Evolutionary conservation across 176 grass and related monocot genomes (phyloP).

Genomic region (Elaeis guineensis): DNA sequence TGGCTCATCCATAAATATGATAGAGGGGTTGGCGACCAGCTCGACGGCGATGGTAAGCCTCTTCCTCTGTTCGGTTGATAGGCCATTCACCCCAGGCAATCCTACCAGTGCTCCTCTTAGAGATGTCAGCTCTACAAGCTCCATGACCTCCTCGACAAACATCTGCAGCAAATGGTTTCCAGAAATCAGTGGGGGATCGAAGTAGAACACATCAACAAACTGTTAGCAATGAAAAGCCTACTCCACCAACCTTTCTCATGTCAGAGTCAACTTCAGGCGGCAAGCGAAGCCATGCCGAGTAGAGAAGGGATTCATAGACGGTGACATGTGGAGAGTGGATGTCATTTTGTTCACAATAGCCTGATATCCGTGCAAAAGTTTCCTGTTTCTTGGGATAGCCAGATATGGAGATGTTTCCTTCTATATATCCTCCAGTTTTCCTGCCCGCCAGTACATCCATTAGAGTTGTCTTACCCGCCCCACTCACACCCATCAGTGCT

Average conservation of each 20-base stretch:
- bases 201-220: too few relatives aligned
- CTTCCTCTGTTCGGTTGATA: conserved; percentile 86
- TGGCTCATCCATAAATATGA: conserved; percentile 97
- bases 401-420: conserved; percentile 76
- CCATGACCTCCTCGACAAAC: conserved; percentile 92
- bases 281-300: conserved; percentile 92
- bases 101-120: conserved; percentile 73
- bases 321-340: conserved; percentile 97
- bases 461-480: conserved; percentile 85
- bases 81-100: conserved; percentile 82
- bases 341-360: conserved; percentile 94
- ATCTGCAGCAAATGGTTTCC: conserved; percentile 35
- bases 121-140: conserved; percentile 65
- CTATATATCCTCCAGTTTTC: conserved; percentile 86
- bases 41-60: conserved; percentile 92
- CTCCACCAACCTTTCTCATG: conserved; percentile 58
- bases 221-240: too few relatives aligned
- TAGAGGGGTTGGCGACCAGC: conserved; percentile 84
- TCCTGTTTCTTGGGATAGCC: conserved; percentile 96
- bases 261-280: conserved; percentile 55
- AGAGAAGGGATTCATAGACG: conserved; percentile 83
- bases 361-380: conserved; percentile 83
- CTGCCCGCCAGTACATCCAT: conserved; percentile 92
- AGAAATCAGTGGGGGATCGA: too few relatives aligned
- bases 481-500: conserved; percentile 89